phyloP scores from a whole-genome alignment of 139 green algal genomes.

The Nannochloris sp. region DNA sequence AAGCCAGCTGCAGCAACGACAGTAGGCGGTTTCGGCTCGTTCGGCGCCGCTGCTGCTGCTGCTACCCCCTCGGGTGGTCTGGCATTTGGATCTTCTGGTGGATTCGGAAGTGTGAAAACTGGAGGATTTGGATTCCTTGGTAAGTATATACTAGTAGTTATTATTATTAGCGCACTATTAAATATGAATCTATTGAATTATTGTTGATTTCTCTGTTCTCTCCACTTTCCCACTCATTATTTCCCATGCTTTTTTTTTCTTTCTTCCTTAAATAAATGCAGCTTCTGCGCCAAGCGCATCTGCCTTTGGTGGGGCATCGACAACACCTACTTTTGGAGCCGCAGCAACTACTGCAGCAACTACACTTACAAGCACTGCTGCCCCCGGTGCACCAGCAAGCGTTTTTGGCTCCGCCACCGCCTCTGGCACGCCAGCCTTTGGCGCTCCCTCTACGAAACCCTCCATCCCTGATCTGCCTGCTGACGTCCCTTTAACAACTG shows the following conservation, averaged over 20 bases:
- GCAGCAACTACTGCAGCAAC: not conserved
- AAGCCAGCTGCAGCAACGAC: not conserved
- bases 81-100: conserved; percentile 15
- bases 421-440: conserved; percentile 22
- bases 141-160: not conserved
- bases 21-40: not conserved
- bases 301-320: conserved; percentile 4
- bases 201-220: not conserved
- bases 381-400: conserved; percentile 1
- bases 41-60: not conserved
- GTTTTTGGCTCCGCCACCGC: conserved; percentile 25
- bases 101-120: not conserved
- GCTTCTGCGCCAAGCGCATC: not conserved
- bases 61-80: not conserved
- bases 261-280: not conserved
- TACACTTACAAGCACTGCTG: not conserved
- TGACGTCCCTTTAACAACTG: conserved; percentile 46
- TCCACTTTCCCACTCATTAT: not conserved
- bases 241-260: not conserved
- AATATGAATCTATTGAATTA: not conserved
- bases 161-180: not conserved
- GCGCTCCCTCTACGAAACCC: conserved; percentile 1
- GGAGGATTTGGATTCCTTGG: conserved; percentile 21
- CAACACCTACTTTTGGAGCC: conserved; percentile 10
- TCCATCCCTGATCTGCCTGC: conserved; percentile 17